These are phyloP conservation scores for Myochromella boudieri DNA, from an alignment of 768 basidiomycete species.

Conservation along the genomic window DNA sequence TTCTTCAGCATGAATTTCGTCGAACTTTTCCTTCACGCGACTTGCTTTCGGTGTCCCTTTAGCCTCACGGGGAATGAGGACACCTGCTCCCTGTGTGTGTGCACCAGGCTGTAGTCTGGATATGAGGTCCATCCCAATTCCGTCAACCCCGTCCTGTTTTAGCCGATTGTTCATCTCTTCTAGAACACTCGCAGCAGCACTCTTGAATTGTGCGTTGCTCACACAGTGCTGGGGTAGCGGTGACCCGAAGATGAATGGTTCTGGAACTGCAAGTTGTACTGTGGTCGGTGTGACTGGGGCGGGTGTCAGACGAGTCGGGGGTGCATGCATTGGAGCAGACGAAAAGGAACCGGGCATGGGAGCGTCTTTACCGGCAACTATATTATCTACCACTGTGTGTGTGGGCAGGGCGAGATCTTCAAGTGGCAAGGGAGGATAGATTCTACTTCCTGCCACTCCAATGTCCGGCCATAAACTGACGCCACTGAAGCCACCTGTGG, in stretches of 20 bases:
- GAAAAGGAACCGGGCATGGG: slow-evolving; percentile 35
- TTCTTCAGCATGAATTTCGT: slow-evolving; percentile 59
- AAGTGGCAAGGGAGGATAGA: slow-evolving; percentile 40
- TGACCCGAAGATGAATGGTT: slow-evolving; percentile 79
- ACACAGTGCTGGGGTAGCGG: slow-evolving; percentile 62
- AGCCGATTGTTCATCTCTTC: slow-evolving; percentile 83
- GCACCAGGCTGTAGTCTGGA: slow-evolving; percentile 35
- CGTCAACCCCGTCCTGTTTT: slow-evolving; percentile 52
- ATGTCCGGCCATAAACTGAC: slow-evolving; percentile 32
- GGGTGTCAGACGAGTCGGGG: slow-evolving; percentile 4
- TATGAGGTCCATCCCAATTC: slow-evolving; percentile 46
- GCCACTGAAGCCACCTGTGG: slow-evolving; percentile 16
- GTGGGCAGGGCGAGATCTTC: slow-evolving; percentile 23
- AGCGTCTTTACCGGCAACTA: slow-evolving; percentile 23
- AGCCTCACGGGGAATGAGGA: slow-evolving; percentile 22
- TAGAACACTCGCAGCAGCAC: slow-evolving; percentile 67
- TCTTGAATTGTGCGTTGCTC: slow-evolving; percentile 65
- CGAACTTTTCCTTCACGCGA: slow-evolving; percentile 45
- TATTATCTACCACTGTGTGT: slow-evolving; percentile 7
- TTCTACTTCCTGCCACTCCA: slow-evolving; percentile 21
- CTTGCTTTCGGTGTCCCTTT: slow-evolving; percentile 30
- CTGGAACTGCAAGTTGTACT: slow-evolving; percentile 18
- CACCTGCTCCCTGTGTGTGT: slow-evolving; percentile 15
- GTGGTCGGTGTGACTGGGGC: slow-evolving; percentile 18
- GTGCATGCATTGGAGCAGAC: slow-evolving; percentile 2